Percentiles rank a stretch among this genome's conserved stretches.
phyloP scores from a whole-genome alignment of 2,329 filamentous ascomycete species.

The Sordariomycetes sp. region DNA sequence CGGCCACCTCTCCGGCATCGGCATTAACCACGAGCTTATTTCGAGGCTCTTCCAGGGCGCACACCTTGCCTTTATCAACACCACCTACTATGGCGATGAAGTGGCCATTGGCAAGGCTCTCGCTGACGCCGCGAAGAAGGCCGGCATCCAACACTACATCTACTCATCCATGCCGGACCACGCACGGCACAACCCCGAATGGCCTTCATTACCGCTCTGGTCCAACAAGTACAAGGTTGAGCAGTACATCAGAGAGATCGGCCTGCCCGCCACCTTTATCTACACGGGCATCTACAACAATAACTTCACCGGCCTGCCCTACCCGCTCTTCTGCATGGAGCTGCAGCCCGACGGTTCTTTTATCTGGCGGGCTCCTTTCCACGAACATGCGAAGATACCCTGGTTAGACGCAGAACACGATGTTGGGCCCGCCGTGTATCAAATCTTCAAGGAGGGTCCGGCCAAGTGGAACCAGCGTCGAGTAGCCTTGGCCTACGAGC shows the following conservation, averaged over 20 bases:
- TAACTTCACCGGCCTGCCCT: conserved; percentile 88
- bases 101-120: conserved; percentile 76
- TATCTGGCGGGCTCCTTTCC: conserved; percentile 86
- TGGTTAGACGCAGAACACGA: conserved; percentile 97
- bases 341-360: conserved; percentile 75
- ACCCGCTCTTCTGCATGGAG: conserved; percentile 93
- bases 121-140: conserved; percentile 77
- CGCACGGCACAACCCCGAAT: conserved; percentile 58
- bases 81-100: conserved; percentile 93
- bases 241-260: conserved; percentile 74
- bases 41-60: conserved; percentile 69
- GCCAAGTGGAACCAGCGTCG: conserved; percentile 67
- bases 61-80: conserved; percentile 93
- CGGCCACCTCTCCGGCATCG: conserved; percentile 47
- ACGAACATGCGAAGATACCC: conserved; percentile 75
- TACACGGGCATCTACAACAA: conserved; percentile 99
- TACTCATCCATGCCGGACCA: conserved; percentile 98
- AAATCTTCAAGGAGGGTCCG: conserved; percentile 89
- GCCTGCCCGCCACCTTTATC: conserved; percentile 78
- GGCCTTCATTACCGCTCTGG: conserved; percentile 84
- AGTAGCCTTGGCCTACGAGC: conserved; percentile 83
- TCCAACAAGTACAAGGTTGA: conserved; percentile 86
- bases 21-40: conserved; percentile 62
- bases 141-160: conserved; percentile 78
- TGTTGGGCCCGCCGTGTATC: conserved; percentile 78